Evolutionary conservation across 208 protist species (phyloP), one percentile per base, ranked within the genome.

Genomic region (Crithidia brevicula): DNA sequence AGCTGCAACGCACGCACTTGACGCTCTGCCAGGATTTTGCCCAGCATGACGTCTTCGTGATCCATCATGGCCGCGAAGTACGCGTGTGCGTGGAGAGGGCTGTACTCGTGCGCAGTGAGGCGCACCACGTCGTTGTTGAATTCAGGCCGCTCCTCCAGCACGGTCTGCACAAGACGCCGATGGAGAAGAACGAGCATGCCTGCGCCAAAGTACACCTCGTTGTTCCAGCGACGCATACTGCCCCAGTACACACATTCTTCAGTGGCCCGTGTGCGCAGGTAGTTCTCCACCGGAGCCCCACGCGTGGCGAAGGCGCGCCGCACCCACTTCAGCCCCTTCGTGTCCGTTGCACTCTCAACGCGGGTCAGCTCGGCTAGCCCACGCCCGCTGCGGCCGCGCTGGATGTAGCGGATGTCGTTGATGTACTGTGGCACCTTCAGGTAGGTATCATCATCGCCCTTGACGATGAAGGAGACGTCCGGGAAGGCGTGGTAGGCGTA

Each of bases 401-500:
- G 58, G 28, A 64, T 34, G 58, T 64, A 64, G 7, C 38, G 62
- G 38, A 88, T 49, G 43, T 84, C 83, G 30, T 68, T 65, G 49
- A 88, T 50, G 36, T 68, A 81, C 67, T 88, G 79, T 65, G 82
- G 82, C 66, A 88, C 79, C 46, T 68, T 73, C 38, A 82, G 3
- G 43, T 79, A 86, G 28, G 60, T 61, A 53, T 86, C 81, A 63
- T 86, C 81, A 47, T 86, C 81, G 28, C 76, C 71, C 54, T 82
- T 86, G 28, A 60, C 64, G 28, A 86, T 45, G 52, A 74, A 86
- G 1, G 40, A 22, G 2, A 70, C 71, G 16, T 60, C 36, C n/a
- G 45, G 58, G 53, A 82, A 86, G 3, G 67, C 23, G 43, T 58
- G 46, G 53, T 81, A 66, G 38, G 71, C 69, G 43, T 79, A 69